Evolutionary conservation across 2,329 filamentous ascomycete genomes (phyloP).

Genomic region (Neopestalotiopsis rosae): DNA sequence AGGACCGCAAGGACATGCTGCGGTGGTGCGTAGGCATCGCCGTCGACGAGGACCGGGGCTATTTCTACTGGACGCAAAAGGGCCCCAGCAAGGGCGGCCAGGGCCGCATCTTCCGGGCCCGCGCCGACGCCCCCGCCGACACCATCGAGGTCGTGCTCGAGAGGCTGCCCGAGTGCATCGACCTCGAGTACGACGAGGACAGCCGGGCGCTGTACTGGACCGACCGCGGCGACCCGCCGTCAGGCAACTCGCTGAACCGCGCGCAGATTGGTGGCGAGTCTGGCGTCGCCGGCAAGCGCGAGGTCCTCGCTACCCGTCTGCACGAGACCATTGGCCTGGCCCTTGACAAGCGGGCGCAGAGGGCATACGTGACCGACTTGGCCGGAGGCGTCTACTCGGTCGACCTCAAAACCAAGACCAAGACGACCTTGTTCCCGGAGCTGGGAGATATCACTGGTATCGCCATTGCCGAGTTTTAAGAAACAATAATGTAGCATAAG

Average conservation of each 20-base stretch:
- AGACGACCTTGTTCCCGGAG: conserved; percentile 21
- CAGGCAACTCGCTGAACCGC: conserved; percentile 58
- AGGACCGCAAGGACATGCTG: conserved; percentile 36
- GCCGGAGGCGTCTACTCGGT: conserved; percentile 21
- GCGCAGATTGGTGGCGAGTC: conserved; percentile 24
- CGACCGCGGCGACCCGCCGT: conserved; percentile 61
- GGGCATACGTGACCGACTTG: conserved; percentile 22
- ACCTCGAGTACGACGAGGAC: conserved; percentile 58
- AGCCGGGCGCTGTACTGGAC: conserved; percentile 61
- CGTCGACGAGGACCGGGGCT: conserved; percentile 45
- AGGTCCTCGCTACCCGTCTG: conserved; percentile 23
- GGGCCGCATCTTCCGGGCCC: conserved; percentile 59
- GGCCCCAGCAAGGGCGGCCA: conserved; percentile 54
- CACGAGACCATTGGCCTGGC: conserved; percentile 26
- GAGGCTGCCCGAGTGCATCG: conserved; percentile 59
- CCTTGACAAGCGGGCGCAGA: conserved; percentile 17
- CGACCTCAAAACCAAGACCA: conserved; percentile 19
- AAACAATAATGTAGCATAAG: no score
- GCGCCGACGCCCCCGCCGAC: conserved; percentile 42
- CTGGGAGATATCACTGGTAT: conserved; percentile 22
- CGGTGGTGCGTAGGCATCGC: conserved; percentile 63
- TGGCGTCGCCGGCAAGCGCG: not conserved
- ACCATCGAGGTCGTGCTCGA: conserved; percentile 48
- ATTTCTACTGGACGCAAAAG: conserved; percentile 67
- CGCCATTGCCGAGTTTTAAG: not conserved